phyloP scores from a whole-genome alignment of 352 stramenopile species.

The Pythium brachiatum region DNA sequence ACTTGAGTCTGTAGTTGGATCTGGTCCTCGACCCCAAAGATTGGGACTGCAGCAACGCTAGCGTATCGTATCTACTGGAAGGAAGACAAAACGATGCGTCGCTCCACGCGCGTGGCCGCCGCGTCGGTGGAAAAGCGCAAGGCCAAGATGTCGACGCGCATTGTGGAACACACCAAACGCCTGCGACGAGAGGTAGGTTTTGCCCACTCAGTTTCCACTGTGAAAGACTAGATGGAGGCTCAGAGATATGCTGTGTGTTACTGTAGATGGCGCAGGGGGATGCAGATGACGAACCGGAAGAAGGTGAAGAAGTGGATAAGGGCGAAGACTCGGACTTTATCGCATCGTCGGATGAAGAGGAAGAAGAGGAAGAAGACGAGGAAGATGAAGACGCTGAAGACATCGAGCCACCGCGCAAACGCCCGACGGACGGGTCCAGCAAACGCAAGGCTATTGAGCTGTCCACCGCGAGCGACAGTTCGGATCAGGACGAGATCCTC shows the following conservation, averaged over 20 bases:
- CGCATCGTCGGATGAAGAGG: slow-evolving; percentile 30
- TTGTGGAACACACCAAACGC: slow-evolving; percentile 34
- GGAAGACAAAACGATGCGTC: slow-evolving; percentile 38
- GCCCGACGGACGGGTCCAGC: slow-evolving; percentile 4
- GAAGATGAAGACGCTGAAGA: slow-evolving; percentile 21
- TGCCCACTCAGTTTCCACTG: background rate
- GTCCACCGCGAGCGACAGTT: slow-evolving; percentile 44
- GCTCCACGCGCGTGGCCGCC: slow-evolving; percentile 60
- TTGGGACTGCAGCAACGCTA: no score
- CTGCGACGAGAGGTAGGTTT: slow-evolving; percentile 24
- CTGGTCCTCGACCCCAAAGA: no score
- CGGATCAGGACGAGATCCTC: slow-evolving; percentile 34
- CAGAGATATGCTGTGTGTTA: background rate
- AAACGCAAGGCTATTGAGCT: slow-evolving; percentile 53
- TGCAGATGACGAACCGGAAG: slow-evolving; percentile 20
- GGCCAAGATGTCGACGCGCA: slow-evolving; percentile 61
- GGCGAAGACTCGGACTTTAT: slow-evolving; percentile 31
- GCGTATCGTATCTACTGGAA: background rate
- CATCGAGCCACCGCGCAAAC: background rate
- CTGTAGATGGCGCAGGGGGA: slow-evolving; percentile 23
- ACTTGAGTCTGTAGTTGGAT: slow-evolving; percentile 1
- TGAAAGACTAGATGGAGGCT: background rate
- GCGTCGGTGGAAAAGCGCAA: slow-evolving; percentile 40
- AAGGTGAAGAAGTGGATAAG: slow-evolving; percentile 35
- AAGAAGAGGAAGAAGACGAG: slow-evolving; percentile 31